Base-by-base conservation (phyloP, 2,329 filamentous ascomycete genomes). In the Coniochaeta prunicola region DNA sequence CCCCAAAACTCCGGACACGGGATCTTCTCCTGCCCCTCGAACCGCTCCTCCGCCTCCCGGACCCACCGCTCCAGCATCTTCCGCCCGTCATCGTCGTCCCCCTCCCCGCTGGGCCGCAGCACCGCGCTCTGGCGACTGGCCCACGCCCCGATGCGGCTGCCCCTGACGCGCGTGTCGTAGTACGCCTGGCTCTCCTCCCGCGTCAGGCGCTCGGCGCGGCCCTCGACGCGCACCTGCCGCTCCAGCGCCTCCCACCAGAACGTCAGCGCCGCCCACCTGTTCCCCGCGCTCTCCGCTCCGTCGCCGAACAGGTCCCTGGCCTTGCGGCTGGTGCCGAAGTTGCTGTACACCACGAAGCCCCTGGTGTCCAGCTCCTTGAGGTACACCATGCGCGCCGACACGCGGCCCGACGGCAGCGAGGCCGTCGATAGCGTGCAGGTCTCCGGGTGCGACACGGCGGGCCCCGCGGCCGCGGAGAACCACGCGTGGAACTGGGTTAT, bases 1-100 rank as follows among this genome's bases (percentile, higher is more conserved):
- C 94, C 94, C 94, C 94, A 99, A 71, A 96, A 97, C 10, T 90
- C 87, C 4, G 94, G 94, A 56, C 97, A 86, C 1, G 92, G 92
- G 64, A 99, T 96, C 59, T 89, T 75, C 30, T 96, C 89, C 63
- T 82, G 68, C 1, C 85, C 90, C 45, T 87, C 81, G 70, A 96
- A 99, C 65, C 77, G 81, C 71, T 82, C 76, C 77, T 96, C 90
- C 36, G 87, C 81, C 67, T 96, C 91, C 63, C 78, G 79, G 0
- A 97, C 92, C 79, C 88, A 87, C 36, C 78, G 76, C 69, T 96
- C 91, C 60, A 99, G 75, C 75, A 90, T 80, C 62, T 81, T 82
- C 55, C 93, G 80, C 4, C 89, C 89, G 65, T 90, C 87, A 59
- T 89, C 87, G 58, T 89, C 85, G 2, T 69, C 76, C 21, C 75